Percentiles rank a stretch among this genome's conserved stretches.
phyloP scores from a whole-genome alignment of 495 filamentous ascomycete genomes.

The Oleoguttula mirabilis region DNA sequence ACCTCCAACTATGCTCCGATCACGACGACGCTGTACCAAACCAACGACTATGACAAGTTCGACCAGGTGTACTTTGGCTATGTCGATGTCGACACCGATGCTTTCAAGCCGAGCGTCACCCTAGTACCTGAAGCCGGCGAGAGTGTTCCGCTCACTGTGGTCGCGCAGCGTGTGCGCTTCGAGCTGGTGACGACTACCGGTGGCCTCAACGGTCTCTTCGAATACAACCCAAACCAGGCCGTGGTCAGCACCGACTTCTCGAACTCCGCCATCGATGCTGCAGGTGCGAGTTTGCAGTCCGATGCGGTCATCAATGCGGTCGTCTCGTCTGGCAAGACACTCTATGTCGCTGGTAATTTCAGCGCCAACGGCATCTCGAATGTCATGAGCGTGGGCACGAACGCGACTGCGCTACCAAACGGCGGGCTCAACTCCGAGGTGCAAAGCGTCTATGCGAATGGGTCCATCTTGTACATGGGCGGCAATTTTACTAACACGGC shows the following conservation, averaged over 20 bases:
- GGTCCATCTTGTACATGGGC: slow-evolving; percentile 59
- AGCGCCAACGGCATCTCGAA: slow-evolving; percentile 52
- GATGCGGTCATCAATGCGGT: slow-evolving; percentile 57
- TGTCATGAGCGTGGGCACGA: slow-evolving; percentile 62
- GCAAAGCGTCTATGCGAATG: slow-evolving; percentile 51
- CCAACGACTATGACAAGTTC: slow-evolving; percentile 88
- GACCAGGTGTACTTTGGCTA: slow-evolving; percentile 77
- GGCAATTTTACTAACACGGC: slow-evolving; percentile 72
- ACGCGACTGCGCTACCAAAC: slow-evolving; percentile 47
- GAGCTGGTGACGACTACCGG: slow-evolving; percentile 54
- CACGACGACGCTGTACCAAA: slow-evolving; percentile 57
- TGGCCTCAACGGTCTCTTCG: slow-evolving; percentile 81
- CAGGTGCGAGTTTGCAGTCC: slow-evolving; percentile 52
- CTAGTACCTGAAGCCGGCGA: slow-evolving; percentile 58
- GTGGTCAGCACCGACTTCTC: slow-evolving; percentile 51
- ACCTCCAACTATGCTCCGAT: slow-evolving; percentile 31
- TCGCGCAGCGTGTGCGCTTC: slow-evolving; percentile 78
- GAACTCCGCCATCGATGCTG: slow-evolving; percentile 59
- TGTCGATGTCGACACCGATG: slow-evolving; percentile 60
- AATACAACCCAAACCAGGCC: slow-evolving; percentile 60
- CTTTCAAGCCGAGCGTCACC: slow-evolving; percentile 73
- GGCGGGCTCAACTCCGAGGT: slow-evolving; percentile 78
- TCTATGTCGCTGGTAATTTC: slow-evolving; percentile 81
- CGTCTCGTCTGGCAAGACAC: slow-evolving; percentile 41
- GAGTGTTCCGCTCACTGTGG: slow-evolving; percentile 53